These are phyloP conservation scores for Solanum paucissectum DNA, from an alignment of 257 asterid species.

Conservation along the genomic window DNA sequence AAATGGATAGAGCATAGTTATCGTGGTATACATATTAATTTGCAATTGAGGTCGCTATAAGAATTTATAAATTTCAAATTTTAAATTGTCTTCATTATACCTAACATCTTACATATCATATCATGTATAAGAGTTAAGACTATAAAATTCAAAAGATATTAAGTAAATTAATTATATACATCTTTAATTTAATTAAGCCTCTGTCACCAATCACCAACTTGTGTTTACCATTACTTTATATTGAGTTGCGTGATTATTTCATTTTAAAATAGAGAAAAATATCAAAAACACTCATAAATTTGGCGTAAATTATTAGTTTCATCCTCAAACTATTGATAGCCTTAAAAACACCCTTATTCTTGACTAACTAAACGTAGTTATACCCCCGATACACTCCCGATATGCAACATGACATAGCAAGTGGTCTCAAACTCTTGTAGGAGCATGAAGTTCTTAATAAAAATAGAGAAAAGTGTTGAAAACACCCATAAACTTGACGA, in stretches of 20 bases:
- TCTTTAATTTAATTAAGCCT: not conserved
- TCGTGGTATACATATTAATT: not conserved
- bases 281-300: too few relatives aligned
- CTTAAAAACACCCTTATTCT: too few relatives aligned
- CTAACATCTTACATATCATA: not conserved
- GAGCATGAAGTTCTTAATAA: too few relatives aligned
- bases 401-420: too few relatives aligned
- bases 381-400: too few relatives aligned
- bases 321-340: too few relatives aligned
- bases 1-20: not conserved
- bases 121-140: not conserved
- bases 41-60: not conserved
- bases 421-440: too few relatives aligned
- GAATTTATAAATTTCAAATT: not conserved
- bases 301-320: too few relatives aligned
- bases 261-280: too few relatives aligned
- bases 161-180: not conserved
- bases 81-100: not conserved
- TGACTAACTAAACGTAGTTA: too few relatives aligned
- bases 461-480: too few relatives aligned
- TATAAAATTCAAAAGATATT: not conserved
- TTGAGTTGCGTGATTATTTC: not conserved
- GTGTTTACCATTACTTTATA: not conserved
- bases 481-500: too few relatives aligned
- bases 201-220: not conserved